Base-by-base conservation (phyloP, 2,329 filamentous ascomycete species). In the Claviceps digitariae region DNA sequence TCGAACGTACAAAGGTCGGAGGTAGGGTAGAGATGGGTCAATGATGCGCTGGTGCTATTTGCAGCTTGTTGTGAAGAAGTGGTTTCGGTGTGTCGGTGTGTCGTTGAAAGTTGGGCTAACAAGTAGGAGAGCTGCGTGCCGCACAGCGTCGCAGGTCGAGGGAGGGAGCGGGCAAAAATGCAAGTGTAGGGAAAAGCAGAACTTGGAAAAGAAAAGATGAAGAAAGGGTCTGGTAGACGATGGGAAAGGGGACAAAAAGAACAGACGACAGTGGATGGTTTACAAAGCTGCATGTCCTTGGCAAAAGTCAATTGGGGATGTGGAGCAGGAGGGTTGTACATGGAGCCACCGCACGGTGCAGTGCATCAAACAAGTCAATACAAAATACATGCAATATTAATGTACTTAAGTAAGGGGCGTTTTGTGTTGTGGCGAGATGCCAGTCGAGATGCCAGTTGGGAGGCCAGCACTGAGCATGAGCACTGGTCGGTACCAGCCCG, bases 91-190 rank as follows among this genome's bases (percentile, higher is more conserved):
- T 41, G 45, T 17, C 23, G n/a, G 41, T 15, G 38, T 53, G 15
- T 47, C 29, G 36, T 44, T 44, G 25, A 21, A 17, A n/a, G 23
- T n/a, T 29, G 31, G 31, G 47, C 20, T 4, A 48, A 25, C n/a
- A 15, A 36, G 25, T 29, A 15, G 44, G 29, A 21, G 29, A 43
- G 41, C 38, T 48, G 48, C 51, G 50, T 52, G 23, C 27, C 51
- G 48, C 54, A 46, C 54, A 45, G 54, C 48, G 54, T 48, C 51
- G 43, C 54, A 40, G n/a, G 51, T 21, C n/a, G 15, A 48, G 20
- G 27, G 27, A 52, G 46, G 23, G 13, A 9, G 25, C 49, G 50
- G 40, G 17, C 38, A 48, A 23, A 47, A 40, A 51, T 51, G 49
- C 36, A 51, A 52, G 48, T 23, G 43, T 51, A 34, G 49, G 45